Conservation (phyloP, 371 early-diverging fungal genomes). For the Gilbertella persicaria region DNA sequence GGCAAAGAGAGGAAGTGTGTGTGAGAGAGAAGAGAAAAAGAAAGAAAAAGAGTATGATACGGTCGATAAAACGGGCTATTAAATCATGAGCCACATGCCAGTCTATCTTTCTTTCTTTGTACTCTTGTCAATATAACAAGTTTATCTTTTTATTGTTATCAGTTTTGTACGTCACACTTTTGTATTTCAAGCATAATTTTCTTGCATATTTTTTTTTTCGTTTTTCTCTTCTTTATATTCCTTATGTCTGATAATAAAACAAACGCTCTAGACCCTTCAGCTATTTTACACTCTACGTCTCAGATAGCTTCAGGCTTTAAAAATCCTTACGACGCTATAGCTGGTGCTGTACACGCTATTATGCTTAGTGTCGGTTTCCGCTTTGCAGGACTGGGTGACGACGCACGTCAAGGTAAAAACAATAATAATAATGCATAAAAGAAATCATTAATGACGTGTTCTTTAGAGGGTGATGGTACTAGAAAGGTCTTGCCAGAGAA, state of each 20-base stretch:
- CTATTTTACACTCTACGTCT: constrained; percentile 31
- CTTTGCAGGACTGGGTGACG: constrained; percentile 66
- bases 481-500: constrained; percentile 41
- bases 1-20: not conserved
- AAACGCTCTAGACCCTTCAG: constrained; percentile 43
- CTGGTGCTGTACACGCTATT: constrained; percentile 58
- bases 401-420: constrained; percentile 48
- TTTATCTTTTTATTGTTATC: too few relatives aligned
- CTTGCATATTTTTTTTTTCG: not conserved
- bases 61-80: not conserved
- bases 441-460: not conserved
- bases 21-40: not conserved
- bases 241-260: not conserved
- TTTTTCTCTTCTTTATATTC: not conserved
- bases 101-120: too few relatives aligned
- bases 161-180: too few relatives aligned
- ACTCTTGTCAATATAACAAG: too few relatives aligned
- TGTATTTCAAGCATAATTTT: too few relatives aligned
- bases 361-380: constrained; percentile 65
- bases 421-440: not conserved
- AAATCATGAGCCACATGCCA: not conserved
- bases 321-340: constrained; percentile 55
- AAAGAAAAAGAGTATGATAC: not conserved
- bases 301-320: constrained; percentile 29
- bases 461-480: constrained; percentile 39